Percentiles rank a stretch among this genome's conserved stretches.
These are phyloP conservation scores for Exophiala dermatitidis DNA, from an alignment of 2,329 filamentous ascomycete species.

Conservation along the genomic window DNA sequence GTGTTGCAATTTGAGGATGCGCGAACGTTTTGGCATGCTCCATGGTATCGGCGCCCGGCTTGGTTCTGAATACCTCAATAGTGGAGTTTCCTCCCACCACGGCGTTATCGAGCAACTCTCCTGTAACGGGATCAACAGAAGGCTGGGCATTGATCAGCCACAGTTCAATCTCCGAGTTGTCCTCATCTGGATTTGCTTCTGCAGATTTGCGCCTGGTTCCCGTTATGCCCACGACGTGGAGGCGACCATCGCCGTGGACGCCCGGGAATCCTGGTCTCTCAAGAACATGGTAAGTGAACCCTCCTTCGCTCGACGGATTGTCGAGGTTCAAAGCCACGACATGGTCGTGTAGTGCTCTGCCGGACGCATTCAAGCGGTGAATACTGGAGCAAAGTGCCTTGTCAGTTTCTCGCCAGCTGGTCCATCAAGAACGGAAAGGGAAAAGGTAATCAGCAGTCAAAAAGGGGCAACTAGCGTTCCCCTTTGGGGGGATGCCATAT, in stretches of 20 bases:
- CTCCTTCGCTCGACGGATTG: constrained; percentile 13
- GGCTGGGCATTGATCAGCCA: constrained; percentile 34
- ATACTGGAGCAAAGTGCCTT: constrained; percentile 4
- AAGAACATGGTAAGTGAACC: constrained; percentile 23
- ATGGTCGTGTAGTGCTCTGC: constrained; percentile 26
- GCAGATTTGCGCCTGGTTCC: constrained; percentile 18
- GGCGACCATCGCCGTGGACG: constrained; percentile 31
- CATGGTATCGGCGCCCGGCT: constrained; percentile 26
- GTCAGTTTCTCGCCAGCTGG: background rate
- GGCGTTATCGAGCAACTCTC: constrained; percentile 29
- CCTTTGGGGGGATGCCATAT: no score
- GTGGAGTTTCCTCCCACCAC: constrained; percentile 34
- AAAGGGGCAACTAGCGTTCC: no score
- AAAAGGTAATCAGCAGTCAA: no score
- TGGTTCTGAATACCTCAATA: constrained; percentile 33
- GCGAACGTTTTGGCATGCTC: constrained; percentile 32
- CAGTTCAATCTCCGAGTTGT: constrained; percentile 7
- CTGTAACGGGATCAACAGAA: constrained; percentile 30
- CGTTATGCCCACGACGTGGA: constrained; percentile 30
- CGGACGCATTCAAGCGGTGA: constrained; percentile 25
- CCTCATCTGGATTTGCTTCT: constrained; percentile 9
- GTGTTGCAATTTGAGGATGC: constrained; percentile 31
- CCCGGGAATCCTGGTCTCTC: constrained; percentile 18
- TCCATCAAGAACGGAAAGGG: background rate
- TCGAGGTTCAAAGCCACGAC: constrained; percentile 30